Percentiles rank a stretch among this genome's conserved stretches.
phyloP scores from a whole-genome alignment of 441 rosid genomes.

The Populus hybrid region DNA sequence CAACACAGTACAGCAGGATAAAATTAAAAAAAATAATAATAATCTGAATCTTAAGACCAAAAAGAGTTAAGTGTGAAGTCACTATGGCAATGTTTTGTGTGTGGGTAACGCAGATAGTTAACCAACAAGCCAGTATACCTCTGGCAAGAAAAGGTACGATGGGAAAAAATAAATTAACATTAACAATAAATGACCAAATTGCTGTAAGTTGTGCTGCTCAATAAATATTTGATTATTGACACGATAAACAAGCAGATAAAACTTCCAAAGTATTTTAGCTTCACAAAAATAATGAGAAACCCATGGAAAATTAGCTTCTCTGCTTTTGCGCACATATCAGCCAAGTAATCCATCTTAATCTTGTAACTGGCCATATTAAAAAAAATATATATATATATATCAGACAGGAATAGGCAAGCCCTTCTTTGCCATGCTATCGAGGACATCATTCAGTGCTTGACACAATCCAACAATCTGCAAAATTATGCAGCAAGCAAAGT shows the following conservation, averaged over 20 bases:
- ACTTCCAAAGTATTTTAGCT: slow-evolving; percentile 10
- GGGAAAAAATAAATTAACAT: not conserved
- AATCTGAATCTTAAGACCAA: no score
- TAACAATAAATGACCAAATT: not conserved
- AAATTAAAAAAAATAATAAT: no score
- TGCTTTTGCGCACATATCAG: not conserved
- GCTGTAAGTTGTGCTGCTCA: not conserved
- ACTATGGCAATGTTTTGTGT: no score
- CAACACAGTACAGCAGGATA: no score
- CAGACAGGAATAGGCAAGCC: slow-evolving; percentile 83
- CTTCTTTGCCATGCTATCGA: slow-evolving; percentile 91
- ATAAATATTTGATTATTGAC: not conserved
- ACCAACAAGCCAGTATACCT: not conserved
- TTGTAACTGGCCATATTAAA: not conserved
- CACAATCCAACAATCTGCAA: slow-evolving; percentile 85
- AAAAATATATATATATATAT: slow-evolving; percentile 10
- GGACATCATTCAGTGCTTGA: slow-evolving; percentile 90
- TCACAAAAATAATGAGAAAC: slow-evolving; percentile 14
- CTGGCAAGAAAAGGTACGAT: not conserved
- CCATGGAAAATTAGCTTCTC: slow-evolving; percentile 1
- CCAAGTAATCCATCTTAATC: slow-evolving; percentile 1
- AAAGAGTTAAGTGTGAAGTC: no score
- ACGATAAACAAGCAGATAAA: not conserved
- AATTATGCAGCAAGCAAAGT: slow-evolving; percentile 2
- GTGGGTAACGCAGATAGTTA: not conserved